A percentile compares a stretch with the other conserved stretches of the same genome.
phyloP scores from a whole-genome alignment of 305 asterid species.

The Plantago coronopus region DNA sequence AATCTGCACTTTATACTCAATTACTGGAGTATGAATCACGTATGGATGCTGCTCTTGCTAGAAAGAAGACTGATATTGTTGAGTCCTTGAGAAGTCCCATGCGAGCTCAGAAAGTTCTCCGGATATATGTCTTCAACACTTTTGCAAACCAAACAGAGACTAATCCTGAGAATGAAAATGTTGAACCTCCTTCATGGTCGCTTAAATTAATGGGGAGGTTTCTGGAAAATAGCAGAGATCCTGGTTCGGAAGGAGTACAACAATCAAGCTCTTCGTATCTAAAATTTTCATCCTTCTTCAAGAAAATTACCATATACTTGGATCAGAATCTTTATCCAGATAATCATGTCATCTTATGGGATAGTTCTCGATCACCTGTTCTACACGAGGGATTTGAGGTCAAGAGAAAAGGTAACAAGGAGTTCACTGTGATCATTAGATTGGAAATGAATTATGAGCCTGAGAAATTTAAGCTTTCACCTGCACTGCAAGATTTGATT shows the following conservation, averaged over 20 bases:
- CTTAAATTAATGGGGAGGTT: slow-evolving; percentile 69
- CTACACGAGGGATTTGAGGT: slow-evolving; percentile 84
- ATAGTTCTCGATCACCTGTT: slow-evolving; percentile 66
- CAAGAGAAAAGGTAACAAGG: slow-evolving; percentile 82
- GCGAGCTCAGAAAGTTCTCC: slow-evolving; percentile 42
- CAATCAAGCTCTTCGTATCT: slow-evolving; percentile 37
- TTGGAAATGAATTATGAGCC: slow-evolving; percentile 77
- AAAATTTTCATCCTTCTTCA: slow-evolving; percentile 71
- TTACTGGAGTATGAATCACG: slow-evolving; percentile 73
- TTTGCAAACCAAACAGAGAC: slow-evolving; percentile 44
- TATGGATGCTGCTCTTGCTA: slow-evolving; percentile 59
- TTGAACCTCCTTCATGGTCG: slow-evolving; percentile 78
- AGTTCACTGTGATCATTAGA: slow-evolving; percentile 79
- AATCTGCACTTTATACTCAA: slow-evolving; percentile 69
- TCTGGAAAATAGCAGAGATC: slow-evolving; percentile 58
- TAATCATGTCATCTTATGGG: slow-evolving; percentile 87
- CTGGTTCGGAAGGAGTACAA: slow-evolving; percentile 34
- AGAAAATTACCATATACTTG: slow-evolving; percentile 80
- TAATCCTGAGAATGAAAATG: slow-evolving; percentile 28
- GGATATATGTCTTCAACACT: slow-evolving; percentile 72
- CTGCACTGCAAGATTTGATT: slow-evolving; percentile 70
- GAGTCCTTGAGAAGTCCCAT: slow-evolving; percentile 41
- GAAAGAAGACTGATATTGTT: slow-evolving; percentile 60
- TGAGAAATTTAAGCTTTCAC: slow-evolving; percentile 73
- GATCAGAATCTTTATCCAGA: slow-evolving; percentile 80